Evolutionary conservation across 371 early-diverging fungal species (phyloP).

Genomic region (Blakeslea trispora): DNA sequence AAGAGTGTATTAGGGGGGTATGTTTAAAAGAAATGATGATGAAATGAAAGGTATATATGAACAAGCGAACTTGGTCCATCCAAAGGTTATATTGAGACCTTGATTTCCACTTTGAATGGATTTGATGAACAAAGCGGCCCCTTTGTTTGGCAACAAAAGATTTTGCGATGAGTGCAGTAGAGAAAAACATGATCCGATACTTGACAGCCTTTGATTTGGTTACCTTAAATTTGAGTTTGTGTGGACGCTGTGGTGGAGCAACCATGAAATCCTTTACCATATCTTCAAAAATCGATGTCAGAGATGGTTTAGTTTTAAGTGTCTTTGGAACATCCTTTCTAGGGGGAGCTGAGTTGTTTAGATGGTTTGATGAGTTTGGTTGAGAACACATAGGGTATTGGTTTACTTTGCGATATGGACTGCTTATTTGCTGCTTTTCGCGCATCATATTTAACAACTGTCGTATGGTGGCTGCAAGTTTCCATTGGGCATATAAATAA

Average conservation of each 20-base stretch:
- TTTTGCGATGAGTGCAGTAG: constrained; percentile 4
- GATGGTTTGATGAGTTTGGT: constrained; percentile 9
- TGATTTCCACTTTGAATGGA: constrained; percentile 10
- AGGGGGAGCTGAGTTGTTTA: not conserved
- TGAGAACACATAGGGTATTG: not conserved
- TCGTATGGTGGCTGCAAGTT: constrained; percentile 14
- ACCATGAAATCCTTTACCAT: constrained; percentile 2
- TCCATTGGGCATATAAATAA: constrained; percentile 22
- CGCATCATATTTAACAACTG: constrained; percentile 16
- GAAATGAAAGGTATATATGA: not conserved
- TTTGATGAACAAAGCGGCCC: not conserved
- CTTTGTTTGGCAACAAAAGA: not conserved
- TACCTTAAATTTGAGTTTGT: constrained; percentile 1
- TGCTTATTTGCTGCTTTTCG: not conserved
- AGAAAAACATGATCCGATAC: constrained; percentile 15
- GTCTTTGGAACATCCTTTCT: not conserved
- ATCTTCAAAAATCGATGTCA: constrained; percentile 14
- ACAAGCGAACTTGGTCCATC: constrained; percentile 8
- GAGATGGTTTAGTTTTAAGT: constrained; percentile 1
- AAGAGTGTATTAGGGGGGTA: no score
- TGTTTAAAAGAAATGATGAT: not conserved
- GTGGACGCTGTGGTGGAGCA: not conserved
- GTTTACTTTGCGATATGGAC: no score
- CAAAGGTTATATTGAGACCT: constrained; percentile 1
- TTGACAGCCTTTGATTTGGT: constrained; percentile 4